Conservation (phyloP, 2,329 filamentous ascomycete species). For the Colletotrichum salicis region DNA sequence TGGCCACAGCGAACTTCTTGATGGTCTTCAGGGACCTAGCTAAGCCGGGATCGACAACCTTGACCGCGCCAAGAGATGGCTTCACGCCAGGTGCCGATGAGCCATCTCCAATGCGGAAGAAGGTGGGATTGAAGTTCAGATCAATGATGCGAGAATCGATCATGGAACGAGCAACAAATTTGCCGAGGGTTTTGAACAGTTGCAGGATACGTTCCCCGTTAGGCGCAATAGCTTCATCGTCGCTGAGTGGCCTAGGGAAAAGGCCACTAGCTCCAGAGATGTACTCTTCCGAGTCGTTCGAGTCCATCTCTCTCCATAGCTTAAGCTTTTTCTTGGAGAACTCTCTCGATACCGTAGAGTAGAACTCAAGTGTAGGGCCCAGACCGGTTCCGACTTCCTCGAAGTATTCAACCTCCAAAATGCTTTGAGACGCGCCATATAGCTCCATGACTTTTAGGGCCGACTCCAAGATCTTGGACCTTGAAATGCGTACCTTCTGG, state of each 20-base stretch:
- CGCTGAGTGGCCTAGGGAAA: conserved; percentile 90
- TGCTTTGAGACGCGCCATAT: conserved; percentile 95
- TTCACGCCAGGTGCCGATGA: conserved; percentile 69
- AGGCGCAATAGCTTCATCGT: conserved; percentile 77
- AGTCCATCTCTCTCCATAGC: conserved; percentile 94
- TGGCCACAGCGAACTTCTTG: conserved; percentile 85
- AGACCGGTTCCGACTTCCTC: conserved; percentile 97
- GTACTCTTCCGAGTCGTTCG: conserved; percentile 77
- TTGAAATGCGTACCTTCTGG: conserved; percentile 97
- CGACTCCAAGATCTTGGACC: conserved; percentile 93
- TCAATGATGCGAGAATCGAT: conserved; percentile 98
- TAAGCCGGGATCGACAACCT: conserved; percentile 86
- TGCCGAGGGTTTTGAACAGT: conserved; percentile 92
- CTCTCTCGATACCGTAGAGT: conserved; percentile 95
- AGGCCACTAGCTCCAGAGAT: conserved; percentile 86
- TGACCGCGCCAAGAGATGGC: conserved; percentile 89
- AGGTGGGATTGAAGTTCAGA: conserved; percentile 95
- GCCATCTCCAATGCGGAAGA: conserved; percentile 91
- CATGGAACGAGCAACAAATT: conserved; percentile 98
- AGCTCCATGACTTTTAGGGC: conserved; percentile 99
- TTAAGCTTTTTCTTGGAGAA: conserved; percentile 98
- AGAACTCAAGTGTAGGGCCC: conserved; percentile 96
- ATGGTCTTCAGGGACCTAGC: conserved; percentile 87
- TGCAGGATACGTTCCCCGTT: conserved; percentile 89
- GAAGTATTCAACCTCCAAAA: conserved; percentile 97